These are phyloP conservation scores for Russula griseocarnosa DNA, from an alignment of 768 basidiomycete genomes.

Conservation along the genomic window DNA sequence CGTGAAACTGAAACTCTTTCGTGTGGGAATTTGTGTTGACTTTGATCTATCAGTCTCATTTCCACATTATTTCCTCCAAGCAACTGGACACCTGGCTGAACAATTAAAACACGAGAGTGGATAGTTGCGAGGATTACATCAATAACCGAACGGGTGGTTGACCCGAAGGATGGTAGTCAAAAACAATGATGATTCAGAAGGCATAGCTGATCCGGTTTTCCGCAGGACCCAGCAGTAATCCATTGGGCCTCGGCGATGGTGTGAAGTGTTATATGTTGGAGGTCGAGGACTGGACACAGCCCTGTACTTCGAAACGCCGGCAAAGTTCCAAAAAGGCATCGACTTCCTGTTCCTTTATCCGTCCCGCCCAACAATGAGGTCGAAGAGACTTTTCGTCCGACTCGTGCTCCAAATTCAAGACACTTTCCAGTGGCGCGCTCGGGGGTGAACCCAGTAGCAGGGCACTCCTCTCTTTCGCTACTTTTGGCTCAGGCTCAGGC, in stretches of 20 bases:
- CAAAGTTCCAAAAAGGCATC: slow-evolving; percentile 50
- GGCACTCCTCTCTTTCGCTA: slow-evolving; percentile 76
- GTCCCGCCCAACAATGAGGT: slow-evolving; percentile 66
- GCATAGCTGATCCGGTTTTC: slow-evolving; percentile 8
- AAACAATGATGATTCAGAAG: not conserved
- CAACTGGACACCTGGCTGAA: slow-evolving; percentile 80
- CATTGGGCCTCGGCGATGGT: slow-evolving; percentile 83
- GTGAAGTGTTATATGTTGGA: slow-evolving; percentile 92
- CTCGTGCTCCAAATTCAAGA: slow-evolving; percentile 62
- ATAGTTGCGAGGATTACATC: slow-evolving; percentile 90
- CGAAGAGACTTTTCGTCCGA: slow-evolving; percentile 64
- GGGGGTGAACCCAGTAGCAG: slow-evolving; percentile 60
- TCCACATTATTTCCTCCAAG: slow-evolving; percentile 95
- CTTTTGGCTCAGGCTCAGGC: slow-evolving; percentile 80
- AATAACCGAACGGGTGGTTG: slow-evolving; percentile 80
- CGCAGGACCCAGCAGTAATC: slow-evolving; percentile 79
- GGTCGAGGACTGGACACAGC: slow-evolving; percentile 90
- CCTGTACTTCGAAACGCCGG: slow-evolving; percentile 57
- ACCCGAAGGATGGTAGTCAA: slow-evolving; percentile 51
- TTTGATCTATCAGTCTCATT: slow-evolving; percentile 68
- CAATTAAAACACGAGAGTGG: slow-evolving; percentile 92
- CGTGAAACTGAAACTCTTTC: slow-evolving; percentile 27
- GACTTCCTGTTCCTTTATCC: slow-evolving; percentile 45
- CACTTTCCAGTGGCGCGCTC: slow-evolving; percentile 55
- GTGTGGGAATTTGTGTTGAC: slow-evolving; percentile 27